Evolutionary conservation across 345 rosid species (phyloP), one percentile per base, ranked within the genome.

Genomic region (Gossypium herbaceum): DNA sequence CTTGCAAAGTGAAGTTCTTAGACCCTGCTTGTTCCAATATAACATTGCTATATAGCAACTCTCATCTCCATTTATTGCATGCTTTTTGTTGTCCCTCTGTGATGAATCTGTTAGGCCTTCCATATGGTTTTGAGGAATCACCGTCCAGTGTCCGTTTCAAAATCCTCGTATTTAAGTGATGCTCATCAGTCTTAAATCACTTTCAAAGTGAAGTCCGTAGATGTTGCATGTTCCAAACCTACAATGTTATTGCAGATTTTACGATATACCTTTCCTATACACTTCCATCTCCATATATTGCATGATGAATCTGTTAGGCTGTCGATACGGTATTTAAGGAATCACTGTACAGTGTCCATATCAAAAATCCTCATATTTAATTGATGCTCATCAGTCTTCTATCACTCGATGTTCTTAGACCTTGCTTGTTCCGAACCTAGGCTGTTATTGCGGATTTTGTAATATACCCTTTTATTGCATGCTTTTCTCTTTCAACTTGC

Each of bases 401-500:
- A 41, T 22, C 41, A 72, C 0, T 72, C 44, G 9, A 50, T 19
- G 48, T 79, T 39, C 72, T 64, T 64, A 68, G 74, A 55, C 74
- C 59, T 75, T 22, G 57, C 52, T 34, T 58, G 13, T 74, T 73
- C 29, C 29, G 5, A 55, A 20, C 25, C 24, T 71, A 52, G 72
- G 50, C 50, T 24, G 72, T 25, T 25, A 0, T 22, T 51, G 55
- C n/a, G 7, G 55, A 51, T 51, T 51, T 51, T 10, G 60, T 3
- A 3, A 56, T 22, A 68, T 34, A 19, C 16, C 22, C 41, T 22
- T 2, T 50, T 50, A 4, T 24, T 44, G 41, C 71, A 13, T 12
- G 7, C 52, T 41, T 76, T 80, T 39, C 72, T n/a, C 55, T 48
- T 6, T 34, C 52, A 68, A 57, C 64, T 34, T 79, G 39, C 39